Conservation (phyloP, 2,329 filamentous ascomycete genomes). For the Penicillium olsonii region DNA sequence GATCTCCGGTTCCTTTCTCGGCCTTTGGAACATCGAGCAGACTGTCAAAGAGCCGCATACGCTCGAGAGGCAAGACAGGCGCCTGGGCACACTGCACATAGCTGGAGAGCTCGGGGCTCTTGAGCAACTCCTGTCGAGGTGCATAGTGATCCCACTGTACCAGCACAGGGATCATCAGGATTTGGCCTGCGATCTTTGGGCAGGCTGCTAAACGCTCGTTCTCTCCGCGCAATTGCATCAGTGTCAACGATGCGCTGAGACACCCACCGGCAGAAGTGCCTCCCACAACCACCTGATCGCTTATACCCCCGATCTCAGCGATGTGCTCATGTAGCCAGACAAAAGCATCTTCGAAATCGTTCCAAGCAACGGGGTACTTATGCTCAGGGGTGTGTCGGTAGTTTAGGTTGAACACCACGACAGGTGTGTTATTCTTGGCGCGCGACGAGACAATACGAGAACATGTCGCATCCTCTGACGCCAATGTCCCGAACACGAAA, state of each 20-base stretch:
- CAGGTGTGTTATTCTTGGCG: constrained; percentile 19
- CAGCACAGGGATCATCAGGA: constrained; percentile 55
- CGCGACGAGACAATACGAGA: constrained; percentile 46
- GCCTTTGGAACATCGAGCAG: constrained; percentile 27
- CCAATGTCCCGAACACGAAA: constrained; percentile 57
- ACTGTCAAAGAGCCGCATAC: constrained; percentile 36
- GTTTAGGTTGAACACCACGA: constrained; percentile 57
- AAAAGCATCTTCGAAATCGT: constrained; percentile 57
- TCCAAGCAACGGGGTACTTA: constrained; percentile 54
- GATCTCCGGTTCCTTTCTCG: constrained; percentile 30
- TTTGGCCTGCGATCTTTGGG: constrained; percentile 50
- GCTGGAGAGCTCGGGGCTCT: constrained; percentile 45
- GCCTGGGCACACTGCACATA: constrained; percentile 51
- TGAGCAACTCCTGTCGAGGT: constrained; percentile 38
- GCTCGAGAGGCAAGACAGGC: constrained; percentile 49
- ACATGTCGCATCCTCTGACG: constrained; percentile 57
- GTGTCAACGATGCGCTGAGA: constrained; percentile 45
- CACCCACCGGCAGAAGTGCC: constrained; percentile 53
- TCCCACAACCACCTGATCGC: constrained; percentile 46
- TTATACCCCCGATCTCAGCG: constrained; percentile 41
- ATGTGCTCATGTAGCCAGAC: constrained; percentile 55
- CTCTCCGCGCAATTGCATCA: constrained; percentile 40
- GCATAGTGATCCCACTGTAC: constrained; percentile 39
- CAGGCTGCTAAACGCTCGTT: constrained; percentile 19
- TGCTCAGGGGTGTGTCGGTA: constrained; percentile 62